Evolutionary conservation across 805 yeast genomes (phyloP).

Genomic region (Yarrowia keelungensis): DNA sequence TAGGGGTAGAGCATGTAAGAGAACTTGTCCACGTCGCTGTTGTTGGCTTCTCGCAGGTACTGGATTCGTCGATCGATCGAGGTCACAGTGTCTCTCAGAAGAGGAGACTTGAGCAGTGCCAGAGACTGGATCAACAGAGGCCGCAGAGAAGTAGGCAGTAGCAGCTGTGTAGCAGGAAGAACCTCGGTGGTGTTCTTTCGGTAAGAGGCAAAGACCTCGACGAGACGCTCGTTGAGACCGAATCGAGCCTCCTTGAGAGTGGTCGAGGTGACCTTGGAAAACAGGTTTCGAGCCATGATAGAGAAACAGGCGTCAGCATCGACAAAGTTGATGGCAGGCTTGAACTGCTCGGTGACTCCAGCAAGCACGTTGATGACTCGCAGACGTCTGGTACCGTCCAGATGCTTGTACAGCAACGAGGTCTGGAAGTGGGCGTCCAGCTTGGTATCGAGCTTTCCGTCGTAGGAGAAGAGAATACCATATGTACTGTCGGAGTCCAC

Average conservation of each 20-base stretch:
- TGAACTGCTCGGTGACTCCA: slow-evolving; percentile 75
- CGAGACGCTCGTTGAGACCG: slow-evolving; percentile 60
- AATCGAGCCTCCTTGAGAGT: slow-evolving; percentile 57
- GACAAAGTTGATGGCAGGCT: slow-evolving; percentile 76
- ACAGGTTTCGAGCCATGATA: slow-evolving; percentile 60
- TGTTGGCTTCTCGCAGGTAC: slow-evolving; percentile 59
- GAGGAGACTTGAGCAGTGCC: slow-evolving; percentile 71
- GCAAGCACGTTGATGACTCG: slow-evolving; percentile 86
- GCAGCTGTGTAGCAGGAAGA: slow-evolving; percentile 64
- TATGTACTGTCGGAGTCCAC: slow-evolving; percentile 68
- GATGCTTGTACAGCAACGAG: slow-evolving; percentile 83
- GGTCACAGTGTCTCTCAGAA: slow-evolving; percentile 60
- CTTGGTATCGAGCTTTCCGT: slow-evolving; percentile 71
- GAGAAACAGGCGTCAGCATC: slow-evolving; percentile 73
- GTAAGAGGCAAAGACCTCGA: slow-evolving; percentile 66
- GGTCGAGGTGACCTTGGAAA: slow-evolving; percentile 51
- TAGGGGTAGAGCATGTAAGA: slow-evolving; percentile 79
- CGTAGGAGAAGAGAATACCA: slow-evolving; percentile 76
- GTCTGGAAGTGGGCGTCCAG: slow-evolving; percentile 90
- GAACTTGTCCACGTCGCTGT: slow-evolving; percentile 63
- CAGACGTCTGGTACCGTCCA: slow-evolving; percentile 77
- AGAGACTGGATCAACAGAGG: slow-evolving; percentile 72
- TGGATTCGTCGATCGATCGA: slow-evolving; percentile 71
- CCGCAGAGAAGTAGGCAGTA: slow-evolving; percentile 81
- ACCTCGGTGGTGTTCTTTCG: slow-evolving; percentile 53